Percentiles rank a stretch among this genome's conserved stretches.
These are phyloP conservation scores for Senna tora DNA, from an alignment of 306 rosid species.

Conservation along the genomic window DNA sequence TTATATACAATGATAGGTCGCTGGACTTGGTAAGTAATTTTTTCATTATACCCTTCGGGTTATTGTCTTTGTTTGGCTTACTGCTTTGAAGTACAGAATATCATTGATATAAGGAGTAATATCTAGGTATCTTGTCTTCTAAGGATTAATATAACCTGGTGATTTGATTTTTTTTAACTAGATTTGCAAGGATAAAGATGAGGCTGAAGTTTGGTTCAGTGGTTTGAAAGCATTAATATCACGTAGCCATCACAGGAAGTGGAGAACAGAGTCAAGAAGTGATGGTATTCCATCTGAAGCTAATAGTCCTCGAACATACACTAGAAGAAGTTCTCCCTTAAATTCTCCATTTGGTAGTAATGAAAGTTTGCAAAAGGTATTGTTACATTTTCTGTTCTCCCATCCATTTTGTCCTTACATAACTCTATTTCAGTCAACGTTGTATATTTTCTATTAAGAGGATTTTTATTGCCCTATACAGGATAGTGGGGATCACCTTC, in stretches of 20 bases:
- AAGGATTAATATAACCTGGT: conserved; percentile 39
- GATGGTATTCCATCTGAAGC: conserved; percentile 95
- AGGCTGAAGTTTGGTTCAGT: conserved; percentile 99
- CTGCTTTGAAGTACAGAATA: conserved; percentile 32
- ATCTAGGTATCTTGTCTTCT: conserved; percentile 19
- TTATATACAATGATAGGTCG: conserved; percentile 93
- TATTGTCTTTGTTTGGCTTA: conserved; percentile 24
- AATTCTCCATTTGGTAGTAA: conserved; percentile 95
- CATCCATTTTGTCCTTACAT: conserved; percentile 16
- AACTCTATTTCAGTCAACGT: conserved; percentile 31
- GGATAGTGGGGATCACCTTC: conserved; percentile 91
- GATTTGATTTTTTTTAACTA: conserved; percentile 50
- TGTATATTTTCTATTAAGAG: conserved; percentile 25
- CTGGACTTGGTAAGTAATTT: conserved; percentile 76
- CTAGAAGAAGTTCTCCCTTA: conserved; percentile 93
- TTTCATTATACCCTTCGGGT: conserved; percentile 27
- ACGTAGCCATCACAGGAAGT: conserved; percentile 81
- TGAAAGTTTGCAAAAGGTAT: conserved; percentile 93
- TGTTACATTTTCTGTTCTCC: conserved; percentile 20
- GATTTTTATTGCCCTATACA: conserved; percentile 48
- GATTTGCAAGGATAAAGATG: conserved; percentile 99
- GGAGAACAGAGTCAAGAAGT: conserved; percentile 99
- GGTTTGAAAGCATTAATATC: conserved; percentile 95
- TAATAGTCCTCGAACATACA: conserved; percentile 95
- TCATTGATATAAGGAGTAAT: conserved; percentile 27